These are phyloP conservation scores for Crepidotus variabilis DNA, from an alignment of 768 basidiomycete species.

Conservation along the genomic window DNA sequence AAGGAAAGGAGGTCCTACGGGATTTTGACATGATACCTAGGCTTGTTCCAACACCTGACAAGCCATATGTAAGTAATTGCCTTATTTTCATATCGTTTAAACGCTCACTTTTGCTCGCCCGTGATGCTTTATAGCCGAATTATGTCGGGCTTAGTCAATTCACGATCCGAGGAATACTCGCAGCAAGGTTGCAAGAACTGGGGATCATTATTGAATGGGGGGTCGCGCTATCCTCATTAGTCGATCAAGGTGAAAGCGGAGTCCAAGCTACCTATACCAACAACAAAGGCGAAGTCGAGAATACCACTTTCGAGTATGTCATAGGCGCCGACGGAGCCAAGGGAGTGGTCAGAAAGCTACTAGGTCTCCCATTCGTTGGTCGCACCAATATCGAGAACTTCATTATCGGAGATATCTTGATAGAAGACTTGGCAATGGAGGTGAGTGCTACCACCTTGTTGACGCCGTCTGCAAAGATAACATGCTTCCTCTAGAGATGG, in stretches of 20 bases:
- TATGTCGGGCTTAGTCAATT: constrained; percentile 37
- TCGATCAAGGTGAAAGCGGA: constrained; percentile 21
- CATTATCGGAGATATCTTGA: constrained; percentile 36
- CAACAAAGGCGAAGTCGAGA: constrained; percentile 20
- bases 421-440: constrained; percentile 32
- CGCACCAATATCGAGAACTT: constrained; percentile 30
- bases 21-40: constrained; percentile 13
- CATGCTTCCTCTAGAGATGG: constrained; percentile 28
- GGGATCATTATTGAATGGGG: constrained; percentile 35
- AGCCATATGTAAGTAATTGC: background rate
- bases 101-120: too few species aligned
- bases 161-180: constrained; percentile 29
- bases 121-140: background rate
- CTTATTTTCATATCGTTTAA: background rate
- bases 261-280: constrained; percentile 32
- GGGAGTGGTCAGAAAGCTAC: constrained; percentile 32
- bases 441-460: constrained; percentile 18
- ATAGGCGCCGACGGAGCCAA: constrained; percentile 42
- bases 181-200: constrained; percentile 25
- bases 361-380: constrained; percentile 35
- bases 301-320: constrained; percentile 28
- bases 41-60: background rate
- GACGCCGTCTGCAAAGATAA: background rate
- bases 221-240: constrained; percentile 34
- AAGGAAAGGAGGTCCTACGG: constrained; percentile 18